Conservation (phyloP, 768 basidiomycete species). For the Agrocybe praecox region DNA sequence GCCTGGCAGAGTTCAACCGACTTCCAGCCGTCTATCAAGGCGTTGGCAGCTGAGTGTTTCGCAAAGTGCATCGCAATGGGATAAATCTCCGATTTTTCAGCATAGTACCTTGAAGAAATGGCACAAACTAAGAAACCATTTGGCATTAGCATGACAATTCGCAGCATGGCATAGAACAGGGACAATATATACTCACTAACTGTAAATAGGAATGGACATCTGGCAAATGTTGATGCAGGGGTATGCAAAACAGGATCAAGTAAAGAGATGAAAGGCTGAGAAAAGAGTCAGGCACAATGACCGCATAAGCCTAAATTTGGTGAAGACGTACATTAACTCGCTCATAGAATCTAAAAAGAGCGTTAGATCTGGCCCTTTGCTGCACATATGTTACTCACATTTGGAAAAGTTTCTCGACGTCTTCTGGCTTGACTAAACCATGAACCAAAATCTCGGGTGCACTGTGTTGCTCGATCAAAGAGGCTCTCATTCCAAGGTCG, state of each 20-base stretch:
- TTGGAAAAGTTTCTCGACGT: slow-evolving; percentile 83
- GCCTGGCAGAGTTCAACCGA: slow-evolving; percentile 91
- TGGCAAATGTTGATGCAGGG: slow-evolving; percentile 72
- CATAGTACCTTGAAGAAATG: slow-evolving; percentile 79
- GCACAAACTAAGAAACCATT: slow-evolving; percentile 64
- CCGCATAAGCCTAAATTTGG: not conserved
- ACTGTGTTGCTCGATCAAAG: slow-evolving; percentile 75
- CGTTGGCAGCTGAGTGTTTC: slow-evolving; percentile 78
- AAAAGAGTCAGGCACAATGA: slow-evolving; percentile 9
- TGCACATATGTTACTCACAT: slow-evolving; percentile 53
- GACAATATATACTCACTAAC: slow-evolving; percentile 56
- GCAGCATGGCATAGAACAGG: not conserved
- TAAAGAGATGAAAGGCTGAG: slow-evolving; percentile 68
- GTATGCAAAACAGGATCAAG: slow-evolving; percentile 85
- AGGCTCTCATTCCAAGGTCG: slow-evolving; percentile 68
- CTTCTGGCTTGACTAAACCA: slow-evolving; percentile 73
- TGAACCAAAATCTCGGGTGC: slow-evolving; percentile 84
- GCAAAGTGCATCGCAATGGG: slow-evolving; percentile 90
- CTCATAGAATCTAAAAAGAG: slow-evolving; percentile 59
- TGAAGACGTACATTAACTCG: slow-evolving; percentile 60
- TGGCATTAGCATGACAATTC: not conserved
- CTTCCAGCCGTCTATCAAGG: slow-evolving; percentile 80
- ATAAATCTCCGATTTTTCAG: slow-evolving; percentile 81
- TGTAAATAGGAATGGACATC: slow-evolving; percentile 91
- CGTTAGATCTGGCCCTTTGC: not conserved